These are phyloP conservation scores for Ramaria sp. DNA, from an alignment of 768 basidiomycete species.

Conservation along the genomic window DNA sequence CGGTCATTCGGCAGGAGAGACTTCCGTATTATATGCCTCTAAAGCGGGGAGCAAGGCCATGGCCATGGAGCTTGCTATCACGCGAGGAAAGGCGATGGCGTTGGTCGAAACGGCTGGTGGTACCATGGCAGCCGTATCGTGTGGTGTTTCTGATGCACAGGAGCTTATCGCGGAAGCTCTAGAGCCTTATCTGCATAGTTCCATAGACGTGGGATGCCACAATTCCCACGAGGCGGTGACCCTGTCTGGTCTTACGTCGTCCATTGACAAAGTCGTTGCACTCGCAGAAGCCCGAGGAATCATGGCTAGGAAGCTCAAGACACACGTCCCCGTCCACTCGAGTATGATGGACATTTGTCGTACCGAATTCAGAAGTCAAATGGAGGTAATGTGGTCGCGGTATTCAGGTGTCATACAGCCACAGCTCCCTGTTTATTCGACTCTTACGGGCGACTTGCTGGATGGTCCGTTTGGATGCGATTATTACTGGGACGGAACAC, in stretches of 20 bases:
- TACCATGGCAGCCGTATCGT: conserved; percentile 34
- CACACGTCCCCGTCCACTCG: conserved; percentile 29
- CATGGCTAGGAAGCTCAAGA: conserved; percentile 27
- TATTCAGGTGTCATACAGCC: conserved; percentile 21
- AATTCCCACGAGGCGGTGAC: conserved; percentile 28
- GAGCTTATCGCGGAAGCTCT: conserved; percentile 17
- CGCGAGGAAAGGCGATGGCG: conserved; percentile 28
- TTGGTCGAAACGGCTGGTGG: conserved; percentile 24
- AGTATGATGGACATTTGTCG: conserved; percentile 26
- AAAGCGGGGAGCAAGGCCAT: conserved; percentile 7
- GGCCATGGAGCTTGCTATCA: conserved; percentile 24
- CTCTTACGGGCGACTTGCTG: conserved; percentile 20
- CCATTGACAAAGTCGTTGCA: conserved; percentile 22
- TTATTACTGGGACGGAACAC: conserved; percentile 32
- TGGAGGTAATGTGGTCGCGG: conserved; percentile 7
- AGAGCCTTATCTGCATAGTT: neutral
- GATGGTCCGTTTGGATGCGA: conserved; percentile 20
- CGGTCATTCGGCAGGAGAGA: conserved; percentile 11
- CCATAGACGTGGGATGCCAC: conserved; percentile 30
- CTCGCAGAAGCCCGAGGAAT: conserved; percentile 19
- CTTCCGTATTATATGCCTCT: conserved; percentile 11
- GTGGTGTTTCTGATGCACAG: conserved; percentile 20
- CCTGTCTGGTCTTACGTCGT: conserved; percentile 22
- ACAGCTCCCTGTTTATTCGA: conserved; percentile 25
- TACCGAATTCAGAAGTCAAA: conserved; percentile 14